Conservation (phyloP, 2,329 filamentous ascomycete genomes). For the Chaetomiaceae sp. region DNA sequence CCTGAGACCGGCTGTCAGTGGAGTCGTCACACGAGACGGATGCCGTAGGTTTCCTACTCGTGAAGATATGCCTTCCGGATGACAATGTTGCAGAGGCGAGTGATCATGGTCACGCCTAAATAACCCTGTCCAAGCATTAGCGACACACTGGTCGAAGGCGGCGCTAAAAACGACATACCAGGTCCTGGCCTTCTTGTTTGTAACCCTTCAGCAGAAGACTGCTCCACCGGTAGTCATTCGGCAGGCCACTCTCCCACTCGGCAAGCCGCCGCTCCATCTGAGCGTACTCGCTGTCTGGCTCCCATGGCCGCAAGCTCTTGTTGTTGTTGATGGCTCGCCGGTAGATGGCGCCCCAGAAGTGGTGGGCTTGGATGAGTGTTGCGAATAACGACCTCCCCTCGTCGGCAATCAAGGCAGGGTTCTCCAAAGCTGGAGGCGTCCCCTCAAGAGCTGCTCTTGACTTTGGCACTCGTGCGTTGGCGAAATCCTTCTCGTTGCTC, state of each 20-base stretch:
- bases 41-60: constrained; percentile 36
- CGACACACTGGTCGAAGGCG: background rate
- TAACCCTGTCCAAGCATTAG: constrained; percentile 40
- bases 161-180: constrained; percentile 35
- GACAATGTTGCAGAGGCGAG: constrained; percentile 54
- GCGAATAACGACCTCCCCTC: constrained; percentile 50
- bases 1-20: constrained; percentile 27
- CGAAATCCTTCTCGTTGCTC: constrained; percentile 50
- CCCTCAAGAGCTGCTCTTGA: constrained; percentile 51
- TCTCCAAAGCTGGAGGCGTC: constrained; percentile 45
- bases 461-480: constrained; percentile 42
- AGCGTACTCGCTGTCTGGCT: constrained; percentile 45
- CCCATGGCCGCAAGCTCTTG: constrained; percentile 43
- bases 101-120: constrained; percentile 51
- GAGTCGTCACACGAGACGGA: background rate
- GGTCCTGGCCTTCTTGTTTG: constrained; percentile 45
- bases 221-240: constrained; percentile 46
- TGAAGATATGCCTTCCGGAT: constrained; percentile 50
- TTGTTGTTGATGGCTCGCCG: constrained; percentile 44
- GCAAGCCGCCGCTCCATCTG: constrained; percentile 39
- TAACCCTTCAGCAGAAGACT: constrained; percentile 40
- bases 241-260: constrained; percentile 47
- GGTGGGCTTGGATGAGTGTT: constrained; percentile 50
- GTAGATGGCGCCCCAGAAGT: constrained; percentile 51
- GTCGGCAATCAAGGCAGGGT: constrained; percentile 41